phyloP scores from a whole-genome alignment of 352 stramenopile species.

The Peronosclerospora sorghi region DNA sequence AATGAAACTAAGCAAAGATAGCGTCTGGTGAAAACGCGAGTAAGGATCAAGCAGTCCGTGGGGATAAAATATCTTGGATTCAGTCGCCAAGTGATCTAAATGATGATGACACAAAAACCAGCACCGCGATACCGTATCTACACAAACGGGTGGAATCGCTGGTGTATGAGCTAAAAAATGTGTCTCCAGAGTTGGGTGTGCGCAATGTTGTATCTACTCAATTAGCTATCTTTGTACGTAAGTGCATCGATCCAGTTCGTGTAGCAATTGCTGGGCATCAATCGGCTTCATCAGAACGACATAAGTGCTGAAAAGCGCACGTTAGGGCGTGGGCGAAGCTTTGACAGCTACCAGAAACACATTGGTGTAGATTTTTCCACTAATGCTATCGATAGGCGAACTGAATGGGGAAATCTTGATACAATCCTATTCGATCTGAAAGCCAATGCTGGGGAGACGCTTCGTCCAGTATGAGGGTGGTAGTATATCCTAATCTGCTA shows the following conservation, averaged over 20 bases:
- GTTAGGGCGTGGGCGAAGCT: constrained; percentile 23
- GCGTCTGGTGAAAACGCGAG: constrained; percentile 28
- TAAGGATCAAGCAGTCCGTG: constrained; percentile 34
- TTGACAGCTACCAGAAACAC: constrained; percentile 38
- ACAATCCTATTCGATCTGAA: constrained; percentile 54
- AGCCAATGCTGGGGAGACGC: constrained; percentile 1
- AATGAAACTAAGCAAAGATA: constrained; percentile 30
- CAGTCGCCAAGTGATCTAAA: constrained; percentile 27
- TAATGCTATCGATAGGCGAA: constrained; percentile 34
- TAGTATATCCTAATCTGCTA: too few relatives aligned
- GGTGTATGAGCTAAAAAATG: constrained; percentile 43
- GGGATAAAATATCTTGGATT: constrained; percentile 65
- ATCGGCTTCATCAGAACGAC: background rate
- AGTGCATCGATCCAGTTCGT: constrained; percentile 19
- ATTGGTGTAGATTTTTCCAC: constrained; percentile 41
- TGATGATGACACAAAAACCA: constrained; percentile 11
- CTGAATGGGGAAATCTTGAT: constrained; percentile 46
- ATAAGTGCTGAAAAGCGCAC: constrained; percentile 4
- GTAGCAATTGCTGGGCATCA: constrained; percentile 12
- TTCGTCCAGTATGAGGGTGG: constrained; percentile 6
- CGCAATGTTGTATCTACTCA: constrained; percentile 65
- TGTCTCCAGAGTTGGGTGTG: constrained; percentile 34
- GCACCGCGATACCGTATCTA: constrained; percentile 30
- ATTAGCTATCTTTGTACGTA: constrained; percentile 63
- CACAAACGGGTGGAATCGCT: constrained; percentile 39